Conservation (phyloP, 2,329 filamentous ascomycete species). For the Epicoccum sorghinum region DNA sequence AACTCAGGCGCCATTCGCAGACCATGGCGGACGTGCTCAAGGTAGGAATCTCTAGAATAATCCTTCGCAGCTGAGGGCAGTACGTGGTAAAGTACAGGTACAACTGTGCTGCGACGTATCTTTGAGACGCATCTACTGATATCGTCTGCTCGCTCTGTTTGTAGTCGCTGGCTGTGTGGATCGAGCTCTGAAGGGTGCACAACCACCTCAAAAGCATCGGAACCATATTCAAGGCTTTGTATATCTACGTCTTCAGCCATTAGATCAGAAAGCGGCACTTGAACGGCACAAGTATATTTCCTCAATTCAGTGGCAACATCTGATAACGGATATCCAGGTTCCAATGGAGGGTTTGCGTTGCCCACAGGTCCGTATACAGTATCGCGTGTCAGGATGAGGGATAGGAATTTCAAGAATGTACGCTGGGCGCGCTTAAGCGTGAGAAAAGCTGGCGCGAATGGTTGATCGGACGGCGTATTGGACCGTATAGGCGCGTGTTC, state of each 20-base stretch:
- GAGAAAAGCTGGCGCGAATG: conserved; percentile 62
- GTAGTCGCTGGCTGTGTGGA: conserved; percentile 18
- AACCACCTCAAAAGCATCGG: conserved; percentile 70
- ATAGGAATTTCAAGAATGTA: conserved; percentile 72
- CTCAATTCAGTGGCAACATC: conserved; percentile 65
- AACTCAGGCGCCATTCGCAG: conserved; percentile 68
- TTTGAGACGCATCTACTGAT: conserved; percentile 65
- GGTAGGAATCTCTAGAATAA: conserved; percentile 51
- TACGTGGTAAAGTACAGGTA: conserved; percentile 53
- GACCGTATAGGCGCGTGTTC: conserved; percentile 51
- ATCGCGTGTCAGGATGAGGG: conserved; percentile 62
- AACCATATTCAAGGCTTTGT: conserved; percentile 69
- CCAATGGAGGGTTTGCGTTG: conserved; percentile 58
- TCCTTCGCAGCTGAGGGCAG: conserved; percentile 32
- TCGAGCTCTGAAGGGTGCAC: conserved; percentile 49
- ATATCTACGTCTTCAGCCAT: conserved; percentile 62
- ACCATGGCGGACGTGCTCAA: conserved; percentile 65
- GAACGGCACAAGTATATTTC: conserved; percentile 70
- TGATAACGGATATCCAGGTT: conserved; percentile 70
- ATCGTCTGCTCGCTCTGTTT: conserved; percentile 37
- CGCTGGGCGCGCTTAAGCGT: conserved; percentile 71
- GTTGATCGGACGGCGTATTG: conserved; percentile 28
- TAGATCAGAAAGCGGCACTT: conserved; percentile 65
- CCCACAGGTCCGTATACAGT: conserved; percentile 40
- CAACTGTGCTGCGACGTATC: conserved; percentile 67